These are phyloP conservation scores for Trichaptum fuscoviolaceum DNA, from an alignment of 768 basidiomycete genomes.

Conservation along the genomic window DNA sequence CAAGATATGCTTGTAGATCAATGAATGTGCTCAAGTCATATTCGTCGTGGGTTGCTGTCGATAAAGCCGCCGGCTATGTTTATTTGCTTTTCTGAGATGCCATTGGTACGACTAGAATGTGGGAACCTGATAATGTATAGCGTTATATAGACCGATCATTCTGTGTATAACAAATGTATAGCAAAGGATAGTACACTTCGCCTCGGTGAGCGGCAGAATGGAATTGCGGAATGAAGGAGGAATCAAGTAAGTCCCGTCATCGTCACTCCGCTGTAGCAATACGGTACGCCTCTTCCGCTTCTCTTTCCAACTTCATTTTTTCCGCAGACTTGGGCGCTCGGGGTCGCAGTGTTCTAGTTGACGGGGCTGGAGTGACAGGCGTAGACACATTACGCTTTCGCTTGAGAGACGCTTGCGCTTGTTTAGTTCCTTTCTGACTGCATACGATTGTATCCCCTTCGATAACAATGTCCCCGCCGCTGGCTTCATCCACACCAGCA, in stretches of 20 bases:
- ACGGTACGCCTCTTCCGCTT: constrained; percentile 45
- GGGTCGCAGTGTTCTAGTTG: constrained; percentile 53
- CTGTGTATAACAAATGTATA: background rate
- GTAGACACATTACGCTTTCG: background rate
- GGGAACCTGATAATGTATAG: background rate
- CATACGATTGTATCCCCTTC: background rate
- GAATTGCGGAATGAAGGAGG: background rate
- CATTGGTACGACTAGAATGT: background rate
- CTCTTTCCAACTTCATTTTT: constrained; percentile 42
- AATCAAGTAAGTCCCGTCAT: background rate
- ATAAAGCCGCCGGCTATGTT: background rate
- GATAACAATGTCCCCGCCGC: background rate
- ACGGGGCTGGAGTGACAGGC: constrained; percentile 17
- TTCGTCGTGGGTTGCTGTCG: background rate
- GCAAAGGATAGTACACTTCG: background rate
- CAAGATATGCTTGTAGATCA: background rate
- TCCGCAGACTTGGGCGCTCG: constrained; percentile 49
- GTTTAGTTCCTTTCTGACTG: background rate
- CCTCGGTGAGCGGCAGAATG: background rate
- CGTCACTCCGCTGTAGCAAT: constrained; percentile 38
- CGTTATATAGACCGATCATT: background rate
- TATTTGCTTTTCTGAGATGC: background rate
- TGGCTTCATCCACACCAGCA: background rate
- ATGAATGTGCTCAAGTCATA: background rate
- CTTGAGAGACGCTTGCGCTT: background rate